These are phyloP conservation scores for Sclerospora graminicola DNA, from an alignment of 352 stramenopile genomes.

Conservation along the genomic window DNA sequence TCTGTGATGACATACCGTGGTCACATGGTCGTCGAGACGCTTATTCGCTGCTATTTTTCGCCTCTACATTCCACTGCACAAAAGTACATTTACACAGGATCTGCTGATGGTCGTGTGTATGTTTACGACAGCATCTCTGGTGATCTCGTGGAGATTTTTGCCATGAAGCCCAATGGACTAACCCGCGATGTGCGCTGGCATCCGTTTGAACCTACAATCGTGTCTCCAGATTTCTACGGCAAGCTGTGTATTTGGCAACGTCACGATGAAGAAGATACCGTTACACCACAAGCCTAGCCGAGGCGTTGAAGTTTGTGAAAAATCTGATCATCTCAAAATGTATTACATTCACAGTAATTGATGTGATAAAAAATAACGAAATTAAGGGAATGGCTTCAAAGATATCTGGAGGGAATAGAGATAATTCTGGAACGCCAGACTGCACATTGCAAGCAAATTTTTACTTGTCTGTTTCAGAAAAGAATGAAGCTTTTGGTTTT, in stretches of 20 bases:
- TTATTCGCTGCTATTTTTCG: conserved; percentile 81
- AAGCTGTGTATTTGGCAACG: conserved; percentile 80
- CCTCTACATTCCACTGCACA: conserved; percentile 78
- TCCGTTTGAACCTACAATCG: conserved; percentile 69
- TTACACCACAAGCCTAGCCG: too few species aligned
- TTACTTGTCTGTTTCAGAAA: too few species aligned
- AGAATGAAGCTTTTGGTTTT: too few species aligned
- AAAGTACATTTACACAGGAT: conserved; percentile 82
- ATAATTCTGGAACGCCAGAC: too few species aligned
- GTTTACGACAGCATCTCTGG: conserved; percentile 71
- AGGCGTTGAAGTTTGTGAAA: too few species aligned
- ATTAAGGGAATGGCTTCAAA: too few species aligned
- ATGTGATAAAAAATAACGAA: too few species aligned
- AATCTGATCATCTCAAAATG: too few species aligned
- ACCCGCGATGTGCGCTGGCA: conserved; percentile 81
- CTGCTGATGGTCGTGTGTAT: conserved; percentile 73
- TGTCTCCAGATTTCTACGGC: conserved; percentile 79
- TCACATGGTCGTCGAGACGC: conserved; percentile 70
- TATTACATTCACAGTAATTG: too few species aligned
- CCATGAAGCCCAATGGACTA: conserved; percentile 67
- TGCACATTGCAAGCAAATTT: too few species aligned
- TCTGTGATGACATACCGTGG: conserved; percentile 82
- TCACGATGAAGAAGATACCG: conserved; percentile 21
- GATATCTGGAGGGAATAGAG: too few species aligned
- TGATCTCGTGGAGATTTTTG: conserved; percentile 66